Base-by-base conservation (phyloP, 805 yeast genomes). In the Yarrowia hollandica region DNA sequence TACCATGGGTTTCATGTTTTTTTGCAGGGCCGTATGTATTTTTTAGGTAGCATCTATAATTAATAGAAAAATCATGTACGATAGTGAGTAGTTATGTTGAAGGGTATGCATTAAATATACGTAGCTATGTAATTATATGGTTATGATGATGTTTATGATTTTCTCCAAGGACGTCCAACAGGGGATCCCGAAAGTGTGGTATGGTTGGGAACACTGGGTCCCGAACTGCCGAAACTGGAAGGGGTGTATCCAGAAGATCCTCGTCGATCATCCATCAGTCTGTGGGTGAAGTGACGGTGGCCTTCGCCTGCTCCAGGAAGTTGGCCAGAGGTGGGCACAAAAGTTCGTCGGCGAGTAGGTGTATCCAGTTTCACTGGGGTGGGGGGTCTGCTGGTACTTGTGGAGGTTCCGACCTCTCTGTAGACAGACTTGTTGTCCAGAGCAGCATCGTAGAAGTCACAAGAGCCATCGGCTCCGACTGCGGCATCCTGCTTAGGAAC, bases 401-500 rank as follows among this genome's bases (percentile, higher is more conserved):
- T 19, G 4, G 34, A 31, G 34, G 16, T 6, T 31, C 39, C 30
- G 4, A 30, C 52, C 7, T 44, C 18, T 44, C 52, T 30, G 12
- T 18, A 33, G 1, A 52, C 59, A 39, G 63, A 68, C 42, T 56
- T 61, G n/a, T 63, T 44, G 16, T 68, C 62, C 16, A 61, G 60
- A n/a, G 64, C 60, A 0, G 72, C 69, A 15, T 67, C 60, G 50
- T 38, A 67, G 18, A 64, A 44, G 14, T 64, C 65, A 22, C 65
- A 71, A 2, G 59, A 62, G 19, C 71, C 71, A 33, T 69, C 72
- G 1, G 71, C 60, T 25, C 74, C 74, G 5, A 85, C 75, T 19
- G 79, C 75, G 5, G 79, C 89, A 64, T 87, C 89, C 64, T 83
- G 80, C 46, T 77, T 75, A 46, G 74, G 69, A 10, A 77, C 76